Evolutionary conservation across 768 basidiomycete species (phyloP), one percentile per base, ranked within the genome.

Genomic region (Tubosaeta sp.): DNA sequence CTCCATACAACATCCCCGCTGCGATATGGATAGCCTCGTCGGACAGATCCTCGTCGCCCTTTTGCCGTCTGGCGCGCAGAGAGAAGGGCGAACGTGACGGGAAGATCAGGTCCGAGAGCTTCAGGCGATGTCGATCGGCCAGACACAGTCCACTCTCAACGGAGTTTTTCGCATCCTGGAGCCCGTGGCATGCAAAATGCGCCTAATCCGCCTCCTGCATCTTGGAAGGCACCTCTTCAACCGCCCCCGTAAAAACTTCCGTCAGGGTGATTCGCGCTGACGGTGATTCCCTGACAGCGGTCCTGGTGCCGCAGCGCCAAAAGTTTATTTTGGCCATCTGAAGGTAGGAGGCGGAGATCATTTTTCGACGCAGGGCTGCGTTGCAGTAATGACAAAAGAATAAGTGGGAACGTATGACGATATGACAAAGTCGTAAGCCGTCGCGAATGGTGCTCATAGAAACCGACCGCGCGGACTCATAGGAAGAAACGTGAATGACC

Each of bases 31-130:
- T 56, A 0, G 64, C 67, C 46, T 76, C 73, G 3, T 73, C 67
- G 0, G 66, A 48, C 1, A 69, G 66, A 47, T 53, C 67, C 60
- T 59, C 45, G 25, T 66, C 63, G 1, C 74, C 72, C 34, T 54
- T n/a, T 65, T 1, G 73, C 73, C 5, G 71, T 77, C 49, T 79
- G 67, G 51, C 77, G 78, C 1, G 77, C 76, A 6, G 76, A 76
- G 4, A 79, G 68, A 57, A 76, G 74, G 0, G 71, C 77, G 27
- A 57, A 0, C 51, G 43, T 9, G 56, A 53, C 12, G 47, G n/a
- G 1, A 42, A 27, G 9, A 58, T 45, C 27, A 50, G 39, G n/a
- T 49, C 56, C 0, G 48, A 32, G 1, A 54, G 14, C n/a, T 24
- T 52, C 13, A 57, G 19, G 12, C 46, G 49, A 3, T 40, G 27